Conservation (phyloP, 192 early-diverging fungal genomes). For the Coemansia javaensis region DNA sequence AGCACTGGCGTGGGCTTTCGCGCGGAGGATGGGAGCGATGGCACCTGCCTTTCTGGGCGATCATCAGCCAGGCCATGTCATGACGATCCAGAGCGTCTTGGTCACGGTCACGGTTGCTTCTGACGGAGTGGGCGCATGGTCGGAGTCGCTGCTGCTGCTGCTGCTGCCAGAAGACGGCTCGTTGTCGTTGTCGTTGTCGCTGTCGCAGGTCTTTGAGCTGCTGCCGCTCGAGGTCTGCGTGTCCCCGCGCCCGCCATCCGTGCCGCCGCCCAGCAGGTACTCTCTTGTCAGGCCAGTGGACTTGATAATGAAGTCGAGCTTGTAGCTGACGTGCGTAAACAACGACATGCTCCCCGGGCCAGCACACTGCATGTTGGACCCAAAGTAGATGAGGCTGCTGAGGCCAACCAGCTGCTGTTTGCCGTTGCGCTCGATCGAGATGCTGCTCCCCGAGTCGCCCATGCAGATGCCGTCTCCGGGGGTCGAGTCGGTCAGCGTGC, state of each 20-base stretch:
- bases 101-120: too few relatives aligned
- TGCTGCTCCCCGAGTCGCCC: conserved; percentile 15
- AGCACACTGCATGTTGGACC: conserved; percentile 7
- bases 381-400: conserved; percentile 2
- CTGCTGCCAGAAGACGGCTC: too few relatives aligned
- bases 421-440: not conserved
- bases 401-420: conserved; percentile 7
- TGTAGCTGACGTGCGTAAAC: conserved; percentile 8
- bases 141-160: not conserved
- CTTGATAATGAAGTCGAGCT: conserved; percentile 10
- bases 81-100: too few relatives aligned
- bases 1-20: too few relatives aligned
- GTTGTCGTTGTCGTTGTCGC: not conserved
- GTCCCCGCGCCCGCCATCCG: not conserved
- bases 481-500: conserved; percentile 3
- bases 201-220: not conserved
- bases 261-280: not conserved
- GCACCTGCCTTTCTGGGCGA: too few relatives aligned
- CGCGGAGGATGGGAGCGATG: too few relatives aligned
- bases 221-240: not conserved
- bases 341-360: conserved; percentile 5
- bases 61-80: too few relatives aligned
- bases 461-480: conserved; percentile 1
- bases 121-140: too few relatives aligned
- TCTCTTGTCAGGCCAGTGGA: conserved; percentile 7